These are phyloP conservation scores for Leucaena leucocephala DNA, from an alignment of 306 rosid species.

Conservation along the genomic window DNA sequence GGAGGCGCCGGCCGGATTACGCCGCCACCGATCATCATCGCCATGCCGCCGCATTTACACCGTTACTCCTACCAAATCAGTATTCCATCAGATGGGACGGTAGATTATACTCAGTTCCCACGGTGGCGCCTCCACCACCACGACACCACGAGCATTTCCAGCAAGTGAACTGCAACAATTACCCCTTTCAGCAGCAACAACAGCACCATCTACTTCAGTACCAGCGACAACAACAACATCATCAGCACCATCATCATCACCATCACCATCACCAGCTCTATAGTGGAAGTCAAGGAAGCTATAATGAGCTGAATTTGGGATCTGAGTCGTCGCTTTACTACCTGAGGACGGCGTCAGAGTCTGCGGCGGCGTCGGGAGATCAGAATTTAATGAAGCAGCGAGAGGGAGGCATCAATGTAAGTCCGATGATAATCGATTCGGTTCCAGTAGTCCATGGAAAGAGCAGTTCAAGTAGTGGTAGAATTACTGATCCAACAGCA, in stretches of 20 bases:
- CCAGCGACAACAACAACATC: conserved; percentile 16
- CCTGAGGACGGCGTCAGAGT: conserved; percentile 35
- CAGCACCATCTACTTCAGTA: conserved; percentile 25
- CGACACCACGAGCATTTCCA: conserved; percentile 19
- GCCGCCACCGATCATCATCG: conserved; percentile 2
- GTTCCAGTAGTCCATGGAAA: conserved; percentile 43
- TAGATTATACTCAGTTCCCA: conserved; percentile 49
- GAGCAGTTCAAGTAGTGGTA: neutral
- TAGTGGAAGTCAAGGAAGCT: neutral
- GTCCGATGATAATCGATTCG: conserved; percentile 59
- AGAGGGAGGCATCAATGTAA: conserved; percentile 30
- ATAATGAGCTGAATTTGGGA: conserved; percentile 32
- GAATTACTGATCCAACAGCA: conserved; percentile 3
- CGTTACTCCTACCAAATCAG: conserved; percentile 28
- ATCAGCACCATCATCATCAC: conserved; percentile 22
- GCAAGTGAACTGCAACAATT: conserved; percentile 21
- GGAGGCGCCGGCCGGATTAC: conserved; percentile 53
- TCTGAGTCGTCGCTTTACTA: conserved; percentile 39
- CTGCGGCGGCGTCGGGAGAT: conserved; percentile 30
- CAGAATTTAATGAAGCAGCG: conserved; percentile 6
- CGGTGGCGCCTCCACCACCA: neutral
- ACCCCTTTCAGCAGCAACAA: conserved; percentile 39
- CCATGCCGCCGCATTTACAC: neutral
- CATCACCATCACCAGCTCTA: conserved; percentile 25
- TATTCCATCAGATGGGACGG: conserved; percentile 45